Evolutionary conservation across 768 basidiomycete genomes (phyloP).

Genomic region (Russula abietina): DNA sequence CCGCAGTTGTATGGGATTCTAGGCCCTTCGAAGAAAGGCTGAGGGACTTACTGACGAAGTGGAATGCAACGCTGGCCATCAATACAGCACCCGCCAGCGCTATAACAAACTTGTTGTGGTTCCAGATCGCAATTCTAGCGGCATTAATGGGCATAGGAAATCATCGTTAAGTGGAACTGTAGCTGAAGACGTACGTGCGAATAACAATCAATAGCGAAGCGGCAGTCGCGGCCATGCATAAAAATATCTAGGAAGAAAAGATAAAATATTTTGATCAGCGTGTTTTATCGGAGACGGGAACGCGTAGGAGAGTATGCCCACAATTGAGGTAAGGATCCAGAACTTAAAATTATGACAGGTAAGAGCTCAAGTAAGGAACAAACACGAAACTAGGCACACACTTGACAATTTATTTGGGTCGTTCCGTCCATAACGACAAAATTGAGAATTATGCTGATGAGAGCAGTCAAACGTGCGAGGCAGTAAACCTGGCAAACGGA

Average conservation of each 20-base stretch:
- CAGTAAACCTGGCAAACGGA: neutral
- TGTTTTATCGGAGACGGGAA: neutral
- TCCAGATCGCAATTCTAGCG: conserved; percentile 3
- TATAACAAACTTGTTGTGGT: neutral
- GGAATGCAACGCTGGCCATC: neutral
- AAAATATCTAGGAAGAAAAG: neutral
- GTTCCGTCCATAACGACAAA: neutral
- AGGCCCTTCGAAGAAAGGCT: neutral
- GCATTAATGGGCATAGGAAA: neutral
- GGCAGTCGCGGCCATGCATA: neutral
- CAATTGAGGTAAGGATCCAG: neutral
- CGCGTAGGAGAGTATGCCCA: neutral
- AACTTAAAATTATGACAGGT: neutral
- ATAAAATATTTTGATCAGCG: neutral
- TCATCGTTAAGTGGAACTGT: neutral
- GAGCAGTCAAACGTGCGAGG: neutral
- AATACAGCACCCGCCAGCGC: neutral
- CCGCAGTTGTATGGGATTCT: neutral
- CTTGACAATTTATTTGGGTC: neutral
- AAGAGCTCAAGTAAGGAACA: neutral
- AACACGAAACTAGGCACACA: neutral
- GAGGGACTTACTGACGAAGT: neutral
- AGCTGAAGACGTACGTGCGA: neutral
- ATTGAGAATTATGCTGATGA: neutral
- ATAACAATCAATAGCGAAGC: neutral